Evolutionary conservation across 2,329 filamentous ascomycete species (phyloP), one percentile per base, ranked within the genome.

Genomic region (Claviceps fusiformis): DNA sequence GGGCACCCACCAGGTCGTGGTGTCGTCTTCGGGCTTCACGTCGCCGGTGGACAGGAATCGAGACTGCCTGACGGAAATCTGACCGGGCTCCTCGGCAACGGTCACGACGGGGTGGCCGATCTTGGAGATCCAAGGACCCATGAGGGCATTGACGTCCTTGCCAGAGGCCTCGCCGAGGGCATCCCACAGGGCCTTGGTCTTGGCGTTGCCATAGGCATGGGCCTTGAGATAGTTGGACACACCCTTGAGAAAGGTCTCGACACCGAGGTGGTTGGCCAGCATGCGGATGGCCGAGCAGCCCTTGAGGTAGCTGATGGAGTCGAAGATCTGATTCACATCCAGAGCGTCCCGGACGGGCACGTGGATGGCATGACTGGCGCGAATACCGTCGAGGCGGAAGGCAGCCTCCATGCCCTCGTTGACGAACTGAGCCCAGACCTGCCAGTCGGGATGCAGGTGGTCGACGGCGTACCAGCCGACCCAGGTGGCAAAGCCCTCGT

Each of bases 401-500:
- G 92, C 92, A 75, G 83, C 83, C 78, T 95, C 89, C 75, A 95
- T 88, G 64, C 87, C 87, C 75, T 97, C 93, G 72, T 89, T 89
- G 64, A 97, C 89, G 72, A 96, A 98, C 73, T 96, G 91, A 56
- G 88, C 86, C 93, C 93, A 98, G 37, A 97, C 87, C 64, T 97
- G 85, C 92, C 93, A 97, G 62, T 96, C 92, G 3, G 93, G 93
- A 70, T 97, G 89, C 55, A 97, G 82, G 67, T 95, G 81, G 67
- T 97, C 89, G 56, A 91, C 83, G 10, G 90, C 91, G 58, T 91
- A 80, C 92, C 92, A 98, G 53, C 92, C 93, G 47, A 96, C 92
- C 92, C 92, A 97, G 3, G 93, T 98, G 46, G 93, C 93, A 67
- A 98, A 98, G 13, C 91, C 91, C 71, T 97, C 92, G 65, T 95